Evolutionary conservation across 805 yeast species (phyloP).

Genomic region (Saccharomycopsis synnaedendra): DNA sequence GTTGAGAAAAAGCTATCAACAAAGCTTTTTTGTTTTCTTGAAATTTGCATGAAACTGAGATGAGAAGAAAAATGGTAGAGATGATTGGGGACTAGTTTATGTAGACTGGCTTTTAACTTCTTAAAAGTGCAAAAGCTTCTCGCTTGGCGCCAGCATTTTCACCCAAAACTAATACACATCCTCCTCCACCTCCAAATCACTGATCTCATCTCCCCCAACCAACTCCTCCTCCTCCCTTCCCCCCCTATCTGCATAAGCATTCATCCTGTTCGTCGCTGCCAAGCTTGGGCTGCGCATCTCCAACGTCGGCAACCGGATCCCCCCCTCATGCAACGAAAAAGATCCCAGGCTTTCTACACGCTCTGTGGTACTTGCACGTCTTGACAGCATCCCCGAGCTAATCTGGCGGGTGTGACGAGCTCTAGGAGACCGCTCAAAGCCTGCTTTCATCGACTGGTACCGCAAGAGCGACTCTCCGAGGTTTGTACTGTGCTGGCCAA

Average conservation of each 20-base stretch:
- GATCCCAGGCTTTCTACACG: not conserved
- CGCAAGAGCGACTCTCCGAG: slow-evolving; percentile 36
- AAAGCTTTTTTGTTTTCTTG: too few species aligned
- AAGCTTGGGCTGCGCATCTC: slow-evolving; percentile 20
- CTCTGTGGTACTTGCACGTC: not conserved
- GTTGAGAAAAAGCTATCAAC: too few species aligned
- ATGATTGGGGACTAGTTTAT: too few species aligned
- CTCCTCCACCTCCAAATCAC: too few species aligned
- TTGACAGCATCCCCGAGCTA: not conserved
- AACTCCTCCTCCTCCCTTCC: too few species aligned
- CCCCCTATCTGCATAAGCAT: slow-evolving; percentile 16
- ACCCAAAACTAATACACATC: too few species aligned
- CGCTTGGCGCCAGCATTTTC: too few species aligned
- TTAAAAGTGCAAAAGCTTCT: too few species aligned
- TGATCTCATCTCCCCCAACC: too few species aligned
- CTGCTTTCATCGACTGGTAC: slow-evolving; percentile 38
- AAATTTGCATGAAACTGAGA: too few species aligned
- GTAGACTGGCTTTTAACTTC: too few species aligned
- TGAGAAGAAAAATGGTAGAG: too few species aligned
- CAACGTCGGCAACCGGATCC: slow-evolving; percentile 8
- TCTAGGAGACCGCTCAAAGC: not conserved
- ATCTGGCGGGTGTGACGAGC: not conserved
- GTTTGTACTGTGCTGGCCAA: slow-evolving; percentile 13
- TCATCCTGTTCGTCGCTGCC: slow-evolving; percentile 23
- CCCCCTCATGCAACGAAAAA: not conserved